A percentile compares a stretch with the other conserved stretches of the same genome.
Conservation (phyloP, 192 early-diverging fungal genomes). For the Backusella sp. region DNA sequence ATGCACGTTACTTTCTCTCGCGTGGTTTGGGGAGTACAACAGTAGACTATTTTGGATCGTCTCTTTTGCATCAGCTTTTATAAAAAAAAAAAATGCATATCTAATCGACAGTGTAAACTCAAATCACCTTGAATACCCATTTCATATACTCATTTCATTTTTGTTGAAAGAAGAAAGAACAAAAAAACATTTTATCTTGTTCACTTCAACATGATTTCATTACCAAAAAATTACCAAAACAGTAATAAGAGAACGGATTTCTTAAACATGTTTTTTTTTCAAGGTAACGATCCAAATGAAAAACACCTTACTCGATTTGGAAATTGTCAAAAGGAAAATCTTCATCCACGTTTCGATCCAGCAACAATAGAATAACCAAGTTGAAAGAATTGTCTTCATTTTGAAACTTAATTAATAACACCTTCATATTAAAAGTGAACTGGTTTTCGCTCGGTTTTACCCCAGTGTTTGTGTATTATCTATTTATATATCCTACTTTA, state of each 20-base stretch:
- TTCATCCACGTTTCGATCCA: background rate
- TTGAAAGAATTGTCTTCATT: background rate
- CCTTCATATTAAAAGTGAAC: no score
- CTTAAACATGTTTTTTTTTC: background rate
- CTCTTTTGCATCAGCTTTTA: background rate
- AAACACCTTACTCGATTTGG: background rate
- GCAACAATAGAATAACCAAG: background rate
- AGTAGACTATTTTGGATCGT: background rate
- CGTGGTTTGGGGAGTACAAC: background rate
- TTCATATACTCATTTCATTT: background rate
- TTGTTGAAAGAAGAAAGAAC: background rate
- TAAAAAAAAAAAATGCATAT: no score
- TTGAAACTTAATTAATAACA: no score
- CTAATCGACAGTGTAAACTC: no score
- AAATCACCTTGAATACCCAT: no score
- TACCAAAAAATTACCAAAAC: background rate
- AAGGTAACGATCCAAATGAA: background rate
- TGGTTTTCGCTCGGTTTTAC: no score
- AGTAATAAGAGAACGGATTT: background rate
- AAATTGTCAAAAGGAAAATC: conserved; percentile 1
- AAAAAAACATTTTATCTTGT: no score
- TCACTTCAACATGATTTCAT: background rate
- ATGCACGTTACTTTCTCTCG: background rate
- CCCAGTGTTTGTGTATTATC: no score
- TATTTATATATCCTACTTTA: no score